Evolutionary conservation across 2,329 filamentous ascomycete species (phyloP).

Genomic region (Penicillium sp.): DNA sequence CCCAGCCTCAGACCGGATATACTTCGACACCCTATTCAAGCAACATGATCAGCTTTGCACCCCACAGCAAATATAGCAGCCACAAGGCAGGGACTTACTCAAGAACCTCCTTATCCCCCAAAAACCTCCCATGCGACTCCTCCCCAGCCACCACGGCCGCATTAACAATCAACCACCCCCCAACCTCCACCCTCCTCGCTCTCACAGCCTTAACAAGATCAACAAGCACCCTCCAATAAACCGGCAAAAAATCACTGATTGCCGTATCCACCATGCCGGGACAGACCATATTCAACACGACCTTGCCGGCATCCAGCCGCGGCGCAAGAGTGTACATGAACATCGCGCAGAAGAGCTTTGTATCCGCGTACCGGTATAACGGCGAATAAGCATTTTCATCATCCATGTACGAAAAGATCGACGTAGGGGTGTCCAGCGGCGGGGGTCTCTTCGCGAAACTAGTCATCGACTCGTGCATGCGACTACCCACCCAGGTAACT

Average conservation of each 20-base stretch:
- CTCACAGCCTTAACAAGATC: conserved; percentile 12
- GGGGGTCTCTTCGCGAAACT: conserved; percentile 16
- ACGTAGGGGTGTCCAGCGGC: conserved; percentile 1
- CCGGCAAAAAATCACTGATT: conserved; percentile 22
- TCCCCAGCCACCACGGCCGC: conserved; percentile 22
- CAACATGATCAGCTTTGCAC: neutral
- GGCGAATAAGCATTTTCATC: conserved; percentile 3
- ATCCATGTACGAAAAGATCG: conserved; percentile 19
- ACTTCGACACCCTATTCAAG: conserved; percentile 14
- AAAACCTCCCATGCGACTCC: conserved; percentile 27
- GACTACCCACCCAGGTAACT: conserved; percentile 28
- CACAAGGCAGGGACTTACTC: conserved; percentile 20
- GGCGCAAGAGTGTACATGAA: conserved; percentile 29
- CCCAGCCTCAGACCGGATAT: conserved; percentile 19
- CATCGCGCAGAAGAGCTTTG: conserved; percentile 26
- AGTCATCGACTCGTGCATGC: conserved; percentile 6
- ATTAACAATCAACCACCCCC: conserved; percentile 23
- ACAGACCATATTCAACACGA: conserved; percentile 32
- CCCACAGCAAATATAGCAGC: neutral
- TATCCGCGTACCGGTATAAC: conserved; percentile 17
- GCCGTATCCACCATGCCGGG: conserved; percentile 28
- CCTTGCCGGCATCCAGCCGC: conserved; percentile 18
- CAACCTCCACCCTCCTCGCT: conserved; percentile 19
- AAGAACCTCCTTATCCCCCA: conserved; percentile 22
- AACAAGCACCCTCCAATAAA: conserved; percentile 17